These are phyloP conservation scores for Carpinus fangiana DNA, from an alignment of 306 rosid genomes.

Conservation along the genomic window DNA sequence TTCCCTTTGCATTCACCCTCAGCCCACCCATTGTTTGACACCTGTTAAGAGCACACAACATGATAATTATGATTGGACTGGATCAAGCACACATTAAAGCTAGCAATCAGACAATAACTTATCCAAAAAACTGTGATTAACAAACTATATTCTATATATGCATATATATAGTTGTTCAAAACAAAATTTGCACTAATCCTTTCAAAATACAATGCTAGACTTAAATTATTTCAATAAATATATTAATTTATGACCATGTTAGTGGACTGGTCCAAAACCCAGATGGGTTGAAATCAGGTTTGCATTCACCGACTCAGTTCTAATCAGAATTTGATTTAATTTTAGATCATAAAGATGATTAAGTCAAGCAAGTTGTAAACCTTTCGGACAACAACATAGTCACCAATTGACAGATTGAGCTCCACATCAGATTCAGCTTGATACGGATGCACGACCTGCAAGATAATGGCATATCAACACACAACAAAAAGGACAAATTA, in stretches of 20 bases:
- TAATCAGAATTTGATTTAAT: background rate
- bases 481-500: slow-evolving; percentile 9
- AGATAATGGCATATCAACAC: slow-evolving; percentile 19
- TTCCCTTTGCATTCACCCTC: slow-evolving; percentile 98
- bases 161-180: background rate
- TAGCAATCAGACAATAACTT: background rate
- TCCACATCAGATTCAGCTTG: slow-evolving; percentile 83
- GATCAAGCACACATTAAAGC: slow-evolving; percentile 1
- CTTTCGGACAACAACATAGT: slow-evolving; percentile 87
- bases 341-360: slow-evolving; percentile 9
- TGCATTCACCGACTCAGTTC: background rate
- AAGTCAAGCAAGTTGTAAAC: slow-evolving; percentile 40
- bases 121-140: background rate
- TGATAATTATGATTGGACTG: slow-evolving; percentile 16
- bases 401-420: slow-evolving; percentile 80
- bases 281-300: background rate
- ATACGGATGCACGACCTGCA: slow-evolving; percentile 79
- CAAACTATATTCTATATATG: background rate
- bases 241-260: background rate
- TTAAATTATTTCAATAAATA: background rate
- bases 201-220: background rate
- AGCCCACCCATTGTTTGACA: slow-evolving; percentile 93
- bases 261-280: background rate
- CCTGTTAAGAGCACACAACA: slow-evolving; percentile 39
- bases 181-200: background rate